Conservation (phyloP, 225 moss, liverwort and hornwort genomes). For the Pseudisothecium myosuroides region DNA sequence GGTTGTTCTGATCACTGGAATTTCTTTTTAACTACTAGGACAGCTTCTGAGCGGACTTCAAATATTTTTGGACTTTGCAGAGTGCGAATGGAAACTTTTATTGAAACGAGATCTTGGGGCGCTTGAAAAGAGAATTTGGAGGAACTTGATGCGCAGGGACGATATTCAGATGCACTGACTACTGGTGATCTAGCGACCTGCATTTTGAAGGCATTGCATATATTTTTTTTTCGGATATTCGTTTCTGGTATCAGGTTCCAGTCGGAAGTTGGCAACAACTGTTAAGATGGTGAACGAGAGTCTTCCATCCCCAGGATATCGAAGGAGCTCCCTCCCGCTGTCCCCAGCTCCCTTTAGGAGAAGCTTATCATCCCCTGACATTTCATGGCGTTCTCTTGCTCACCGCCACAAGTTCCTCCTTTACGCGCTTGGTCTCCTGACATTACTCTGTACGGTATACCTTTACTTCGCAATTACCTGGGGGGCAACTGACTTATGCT, state of each 20-base stretch:
- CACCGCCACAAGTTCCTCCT: conserved; percentile 59
- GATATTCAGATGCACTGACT: not conserved
- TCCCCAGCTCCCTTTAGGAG: conserved; percentile 22
- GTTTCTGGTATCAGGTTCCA: not conserved
- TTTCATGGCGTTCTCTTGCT: conserved; percentile 42
- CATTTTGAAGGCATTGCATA: not conserved
- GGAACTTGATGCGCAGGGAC: not conserved
- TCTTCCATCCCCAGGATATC: conserved; percentile 35
- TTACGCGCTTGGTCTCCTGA: conserved; percentile 37
- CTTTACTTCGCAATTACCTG: conserved; percentile 55
- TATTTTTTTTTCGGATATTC: not conserved
- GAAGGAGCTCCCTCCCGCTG: conserved; percentile 11
- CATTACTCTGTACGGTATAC: conserved; percentile 49
- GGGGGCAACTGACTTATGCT: conserved; percentile 31
- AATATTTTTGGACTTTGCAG: not conserved
- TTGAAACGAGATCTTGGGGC: not conserved
- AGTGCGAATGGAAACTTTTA: not conserved
- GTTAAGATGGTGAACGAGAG: conserved; percentile 24
- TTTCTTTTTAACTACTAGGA: not conserved
- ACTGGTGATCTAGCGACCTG: not conserved
- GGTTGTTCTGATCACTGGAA: not conserved
- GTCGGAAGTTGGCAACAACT: not conserved
- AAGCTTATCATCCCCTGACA: conserved; percentile 23
- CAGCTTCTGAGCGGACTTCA: not conserved
- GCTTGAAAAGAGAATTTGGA: not conserved